phyloP scores from a whole-genome alignment of 345 rosid genomes.

The Mangifera indica region DNA sequence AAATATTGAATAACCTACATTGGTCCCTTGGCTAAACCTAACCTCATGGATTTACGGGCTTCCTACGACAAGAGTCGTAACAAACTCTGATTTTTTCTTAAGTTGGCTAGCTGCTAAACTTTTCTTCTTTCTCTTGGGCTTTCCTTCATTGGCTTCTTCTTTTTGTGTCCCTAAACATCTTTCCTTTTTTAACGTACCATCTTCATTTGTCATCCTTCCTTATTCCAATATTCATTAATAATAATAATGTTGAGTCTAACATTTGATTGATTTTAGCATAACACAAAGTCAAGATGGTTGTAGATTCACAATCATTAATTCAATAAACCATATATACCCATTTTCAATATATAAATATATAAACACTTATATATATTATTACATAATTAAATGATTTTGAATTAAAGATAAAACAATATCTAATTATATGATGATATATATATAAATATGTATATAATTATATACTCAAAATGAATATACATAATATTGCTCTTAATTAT shows the following conservation, averaged over 20 bases:
- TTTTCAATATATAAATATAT: too few species aligned
- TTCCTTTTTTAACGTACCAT: neutral
- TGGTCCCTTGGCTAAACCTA: slow-evolving; percentile 34
- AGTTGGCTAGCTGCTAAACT: slow-evolving; percentile 25
- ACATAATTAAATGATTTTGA: too few species aligned
- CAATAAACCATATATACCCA: too few species aligned
- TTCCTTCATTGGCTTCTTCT: neutral
- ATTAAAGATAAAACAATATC: too few species aligned
- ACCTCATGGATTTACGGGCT: neutral
- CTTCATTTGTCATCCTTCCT: neutral
- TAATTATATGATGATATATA: too few species aligned
- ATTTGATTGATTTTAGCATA: too few species aligned
- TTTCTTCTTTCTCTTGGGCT: neutral
- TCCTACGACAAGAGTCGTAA: slow-evolving; percentile 15
- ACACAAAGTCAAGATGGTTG: neutral
- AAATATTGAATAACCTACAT: neutral
- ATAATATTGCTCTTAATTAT: too few species aligned
- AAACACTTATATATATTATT: too few species aligned
- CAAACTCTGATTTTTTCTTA: slow-evolving; percentile 17
- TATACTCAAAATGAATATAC: too few species aligned
- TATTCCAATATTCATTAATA: neutral
- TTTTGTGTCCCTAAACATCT: neutral
- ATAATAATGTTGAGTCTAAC: neutral
- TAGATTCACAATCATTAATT: slow-evolving; percentile 12
- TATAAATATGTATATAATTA: too few species aligned